A percentile compares a stretch with the other conserved stretches of the same genome.
phyloP scores from a whole-genome alignment of 192 early-diverging fungal genomes.

The Chytriomyces sp. region DNA sequence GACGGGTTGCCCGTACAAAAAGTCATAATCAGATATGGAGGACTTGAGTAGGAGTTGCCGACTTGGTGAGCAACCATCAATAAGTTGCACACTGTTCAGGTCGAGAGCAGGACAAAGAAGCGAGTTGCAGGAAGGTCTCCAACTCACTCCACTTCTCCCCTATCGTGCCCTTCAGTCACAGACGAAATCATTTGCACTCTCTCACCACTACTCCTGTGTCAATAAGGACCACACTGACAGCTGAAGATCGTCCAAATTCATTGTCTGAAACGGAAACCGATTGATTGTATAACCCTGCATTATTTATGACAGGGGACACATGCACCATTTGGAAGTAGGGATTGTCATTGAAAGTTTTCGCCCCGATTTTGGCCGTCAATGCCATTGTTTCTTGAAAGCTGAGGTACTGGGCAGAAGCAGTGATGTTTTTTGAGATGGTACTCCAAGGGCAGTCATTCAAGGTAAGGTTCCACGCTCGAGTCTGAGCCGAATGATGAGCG shows the following conservation, averaged over 20 bases:
- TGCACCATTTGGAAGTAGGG: constrained; percentile 8
- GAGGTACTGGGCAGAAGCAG: background rate
- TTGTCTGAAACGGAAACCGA: background rate
- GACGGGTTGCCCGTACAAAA: background rate
- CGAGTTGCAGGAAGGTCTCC: constrained; percentile 1
- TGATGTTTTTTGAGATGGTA: background rate
- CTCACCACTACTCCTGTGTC: too few species aligned
- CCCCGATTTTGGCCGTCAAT: background rate
- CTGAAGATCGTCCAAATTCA: too few species aligned
- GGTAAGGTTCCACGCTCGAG: constrained; percentile 24
- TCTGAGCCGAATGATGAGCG: background rate
- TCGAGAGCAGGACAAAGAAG: background rate
- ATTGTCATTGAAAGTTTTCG: constrained; percentile 8
- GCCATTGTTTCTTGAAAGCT: background rate
- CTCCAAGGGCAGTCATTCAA: constrained; percentile 5
- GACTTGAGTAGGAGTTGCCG: background rate
- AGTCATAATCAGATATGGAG: constrained; percentile 5
- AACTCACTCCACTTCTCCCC: too few species aligned
- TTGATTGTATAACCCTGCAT: constrained; percentile 6
- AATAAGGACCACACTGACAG: too few species aligned
- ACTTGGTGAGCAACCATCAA: constrained; percentile 22
- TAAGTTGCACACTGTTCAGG: background rate
- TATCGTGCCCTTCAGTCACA: too few species aligned
- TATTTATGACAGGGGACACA: background rate
- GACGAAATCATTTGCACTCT: too few species aligned